Evolutionary conservation across 2,329 filamentous ascomycete genomes (phyloP), one percentile per base, ranked within the genome.

Genomic region (Ascosphaera apis): DNA sequence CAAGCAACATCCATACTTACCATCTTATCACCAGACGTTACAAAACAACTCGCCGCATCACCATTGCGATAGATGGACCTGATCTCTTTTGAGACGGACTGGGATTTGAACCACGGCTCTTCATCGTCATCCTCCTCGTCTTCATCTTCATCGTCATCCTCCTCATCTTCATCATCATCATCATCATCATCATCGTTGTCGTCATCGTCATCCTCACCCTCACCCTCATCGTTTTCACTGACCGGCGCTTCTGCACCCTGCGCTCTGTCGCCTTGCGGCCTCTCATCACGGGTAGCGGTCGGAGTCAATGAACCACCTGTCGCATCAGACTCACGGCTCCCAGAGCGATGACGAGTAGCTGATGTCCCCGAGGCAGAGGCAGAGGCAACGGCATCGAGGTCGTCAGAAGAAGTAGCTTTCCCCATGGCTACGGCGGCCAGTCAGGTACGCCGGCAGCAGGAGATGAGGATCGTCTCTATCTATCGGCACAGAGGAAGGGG

Each of bases 21-120:
- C 86, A 95, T 91, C 62, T 95, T 95, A 62, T 98, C 86, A 36
- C 86, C 86, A 30, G 79, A 79, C 35, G 91, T 81, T 35, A 91
- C 60, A 52, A 92, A 92, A 6, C 80, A 65, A 55, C 84, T 93
- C 17, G 86, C 93, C 45, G 83, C 81, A 66, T 98, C 88, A 46
- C 82, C 84, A 59, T 91, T 92, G 39, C 83, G 75, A 59, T 98
- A 98, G 23, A 93, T 69, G 31, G 76, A 63, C 17, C 68, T 72
- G 41, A 98, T 60, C 47, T 76, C 75, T 41, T 74, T 76, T 5
- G 88, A 95, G 45, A 95, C 59, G 34, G 82, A 76, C 35, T 76
- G 77, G 53, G 93, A 93, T 57, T 98, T 98, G 47, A 98, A 69
- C 49, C 76, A 77, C 18, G 88, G 91, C 56, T 95, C 86, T 13